A percentile compares a stretch with the other conserved stretches of the same genome.
Evolutionary conservation across 176 grass and related monocot species (phyloP).

Genomic region (Rhynchospora breviuscula): DNA sequence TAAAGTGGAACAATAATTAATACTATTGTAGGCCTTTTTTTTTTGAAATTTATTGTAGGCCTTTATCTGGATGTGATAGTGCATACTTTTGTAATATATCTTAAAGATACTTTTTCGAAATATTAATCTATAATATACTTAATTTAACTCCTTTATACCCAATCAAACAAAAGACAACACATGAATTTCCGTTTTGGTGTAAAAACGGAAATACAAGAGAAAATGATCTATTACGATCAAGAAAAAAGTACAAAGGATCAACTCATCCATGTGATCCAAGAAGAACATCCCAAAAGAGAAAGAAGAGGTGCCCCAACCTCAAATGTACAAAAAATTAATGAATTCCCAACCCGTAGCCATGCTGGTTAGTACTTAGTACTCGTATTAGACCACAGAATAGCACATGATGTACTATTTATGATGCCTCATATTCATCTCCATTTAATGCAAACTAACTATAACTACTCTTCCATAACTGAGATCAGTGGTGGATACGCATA

Average conservation of each 20-base stretch:
- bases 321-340: slow-evolving; percentile 29
- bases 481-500: slow-evolving; percentile 46
- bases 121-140: no score
- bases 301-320: not conserved
- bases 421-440: not conserved
- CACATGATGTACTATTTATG: slow-evolving; percentile 1
- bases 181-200: not conserved
- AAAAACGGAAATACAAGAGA: not conserved
- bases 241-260: not conserved
- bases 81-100: no score
- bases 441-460: not conserved
- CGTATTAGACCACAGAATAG: slow-evolving; percentile 1
- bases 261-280: not conserved
- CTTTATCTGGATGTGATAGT: no score
- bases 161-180: not conserved
- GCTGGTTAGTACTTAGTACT: slow-evolving; percentile 13
- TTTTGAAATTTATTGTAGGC: no score
- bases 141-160: not conserved
- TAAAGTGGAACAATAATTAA: no score
- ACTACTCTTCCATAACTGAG: not conserved
- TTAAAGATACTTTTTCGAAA: no score
- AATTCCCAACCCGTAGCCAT: slow-evolving; percentile 10
- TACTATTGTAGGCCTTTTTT: no score
- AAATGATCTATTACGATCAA: not conserved
- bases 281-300: not conserved